Conservation (phyloP, 176 grass and related monocot species). For the Oryza officinalis region DNA sequence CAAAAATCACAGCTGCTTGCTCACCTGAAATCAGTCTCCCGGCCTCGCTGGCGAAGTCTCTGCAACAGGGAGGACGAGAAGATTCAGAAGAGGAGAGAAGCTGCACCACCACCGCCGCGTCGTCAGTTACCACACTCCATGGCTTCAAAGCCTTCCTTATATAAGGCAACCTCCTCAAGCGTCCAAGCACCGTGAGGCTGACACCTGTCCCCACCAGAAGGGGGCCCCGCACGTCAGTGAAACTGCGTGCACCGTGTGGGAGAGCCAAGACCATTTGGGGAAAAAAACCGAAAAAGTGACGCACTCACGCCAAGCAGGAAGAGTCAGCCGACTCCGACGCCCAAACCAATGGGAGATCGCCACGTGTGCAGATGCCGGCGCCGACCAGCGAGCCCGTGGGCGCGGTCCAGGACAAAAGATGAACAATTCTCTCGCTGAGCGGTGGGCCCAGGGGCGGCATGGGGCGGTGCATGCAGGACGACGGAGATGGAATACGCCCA, state of each 20-base stretch:
- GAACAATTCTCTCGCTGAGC: background rate
- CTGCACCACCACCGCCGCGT: background rate
- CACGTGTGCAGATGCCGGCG: conserved; percentile 24
- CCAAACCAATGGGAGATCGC: background rate
- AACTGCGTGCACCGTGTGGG: background rate
- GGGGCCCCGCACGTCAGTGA: background rate
- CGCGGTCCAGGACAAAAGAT: background rate
- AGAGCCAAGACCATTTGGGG: background rate
- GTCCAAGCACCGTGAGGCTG: background rate
- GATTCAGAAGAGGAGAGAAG: conserved; percentile 7
- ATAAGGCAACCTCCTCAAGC: background rate
- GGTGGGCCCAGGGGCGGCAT: background rate
- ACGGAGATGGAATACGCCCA: no score
- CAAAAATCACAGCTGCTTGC: background rate
- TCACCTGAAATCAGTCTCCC: conserved; percentile 28
- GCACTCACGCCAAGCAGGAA: conserved; percentile 7
- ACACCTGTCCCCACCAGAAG: background rate
- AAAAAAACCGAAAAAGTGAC: background rate
- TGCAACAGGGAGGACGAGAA: background rate
- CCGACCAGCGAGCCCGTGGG: background rate
- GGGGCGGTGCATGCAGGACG: background rate
- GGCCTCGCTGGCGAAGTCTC: background rate
- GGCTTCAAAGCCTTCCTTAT: background rate
- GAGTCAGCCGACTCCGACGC: conserved; percentile 1
- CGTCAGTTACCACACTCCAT: background rate